phyloP scores from a whole-genome alignment of 306 rosid genomes.

The Mimosa bimucronata region DNA sequence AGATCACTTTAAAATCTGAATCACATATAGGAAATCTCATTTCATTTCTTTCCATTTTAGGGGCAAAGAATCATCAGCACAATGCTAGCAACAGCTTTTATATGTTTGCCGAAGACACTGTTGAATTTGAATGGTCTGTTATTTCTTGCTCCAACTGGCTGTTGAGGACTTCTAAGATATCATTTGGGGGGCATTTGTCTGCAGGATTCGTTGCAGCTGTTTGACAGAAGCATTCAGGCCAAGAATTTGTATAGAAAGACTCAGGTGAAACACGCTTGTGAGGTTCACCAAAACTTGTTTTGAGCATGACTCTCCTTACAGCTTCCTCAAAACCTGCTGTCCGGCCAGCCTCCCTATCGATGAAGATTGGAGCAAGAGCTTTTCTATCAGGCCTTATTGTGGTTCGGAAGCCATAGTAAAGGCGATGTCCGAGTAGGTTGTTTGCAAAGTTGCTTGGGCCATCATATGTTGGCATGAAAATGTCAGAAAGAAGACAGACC shows the following conservation, averaged over 20 bases:
- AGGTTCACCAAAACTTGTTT: constrained; percentile 87
- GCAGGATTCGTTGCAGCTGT: constrained; percentile 63
- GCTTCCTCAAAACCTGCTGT: constrained; percentile 77
- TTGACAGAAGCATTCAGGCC: constrained; percentile 99
- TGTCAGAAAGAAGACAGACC: constrained; percentile 98
- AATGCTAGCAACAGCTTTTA: constrained; percentile 33
- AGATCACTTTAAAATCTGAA: background rate
- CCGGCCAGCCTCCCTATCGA: constrained; percentile 70
- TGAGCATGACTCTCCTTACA: constrained; percentile 73
- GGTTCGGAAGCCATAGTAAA: constrained; percentile 93
- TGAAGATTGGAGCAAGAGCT: constrained; percentile 92
- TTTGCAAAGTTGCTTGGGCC: constrained; percentile 99
- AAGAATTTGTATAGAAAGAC: constrained; percentile 95
- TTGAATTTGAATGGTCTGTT: constrained; percentile 46
- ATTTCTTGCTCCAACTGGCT: constrained; percentile 51
- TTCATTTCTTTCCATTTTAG: background rate
- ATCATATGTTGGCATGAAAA: constrained; percentile 98
- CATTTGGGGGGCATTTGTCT: constrained; percentile 83
- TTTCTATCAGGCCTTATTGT: constrained; percentile 92
- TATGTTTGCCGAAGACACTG: constrained; percentile 47
- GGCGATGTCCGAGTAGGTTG: constrained; percentile 98
- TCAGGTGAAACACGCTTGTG: constrained; percentile 85
- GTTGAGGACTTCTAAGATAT: constrained; percentile 60
- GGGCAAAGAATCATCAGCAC: constrained; percentile 35
- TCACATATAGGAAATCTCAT: background rate